phyloP scores from a whole-genome alignment of 2,329 filamentous ascomycete genomes.

The Trichoderma atroviride region DNA sequence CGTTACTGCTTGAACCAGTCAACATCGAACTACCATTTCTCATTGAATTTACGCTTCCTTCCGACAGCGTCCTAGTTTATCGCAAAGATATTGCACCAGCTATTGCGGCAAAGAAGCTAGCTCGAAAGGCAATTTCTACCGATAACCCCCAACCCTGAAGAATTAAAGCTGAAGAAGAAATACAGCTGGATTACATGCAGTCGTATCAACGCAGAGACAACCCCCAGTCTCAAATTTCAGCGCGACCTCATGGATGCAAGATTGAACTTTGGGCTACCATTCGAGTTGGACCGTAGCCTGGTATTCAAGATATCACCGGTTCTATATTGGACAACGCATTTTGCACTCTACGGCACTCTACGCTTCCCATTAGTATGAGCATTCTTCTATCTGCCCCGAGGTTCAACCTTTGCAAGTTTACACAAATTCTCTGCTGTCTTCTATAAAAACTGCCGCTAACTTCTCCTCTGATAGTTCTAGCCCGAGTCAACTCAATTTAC shows the following conservation, averaged over 20 bases:
- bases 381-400: not conserved
- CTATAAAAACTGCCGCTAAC: not conserved
- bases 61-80: not conserved
- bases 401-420: not conserved
- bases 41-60: not conserved
- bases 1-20: too few relatives aligned
- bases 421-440: not conserved
- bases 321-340: too few relatives aligned
- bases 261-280: too few relatives aligned
- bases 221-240: not conserved
- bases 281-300: too few relatives aligned
- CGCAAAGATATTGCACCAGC: not conserved
- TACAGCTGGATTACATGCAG: not conserved
- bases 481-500: not conserved
- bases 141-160: not conserved
- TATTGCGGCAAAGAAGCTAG: not conserved
- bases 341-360: too few relatives aligned
- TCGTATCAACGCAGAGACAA: not conserved
- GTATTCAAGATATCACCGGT: too few relatives aligned
- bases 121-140: not conserved
- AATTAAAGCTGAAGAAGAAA: not conserved
- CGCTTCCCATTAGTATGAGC: too few relatives aligned
- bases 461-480: not conserved
- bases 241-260: too few relatives aligned
- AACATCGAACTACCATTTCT: too few relatives aligned